A percentile compares a stretch with the other conserved stretches of the same genome.
phyloP scores from a whole-genome alignment of 805 yeast species.

The Zygosaccharomyces rouxii region DNA sequence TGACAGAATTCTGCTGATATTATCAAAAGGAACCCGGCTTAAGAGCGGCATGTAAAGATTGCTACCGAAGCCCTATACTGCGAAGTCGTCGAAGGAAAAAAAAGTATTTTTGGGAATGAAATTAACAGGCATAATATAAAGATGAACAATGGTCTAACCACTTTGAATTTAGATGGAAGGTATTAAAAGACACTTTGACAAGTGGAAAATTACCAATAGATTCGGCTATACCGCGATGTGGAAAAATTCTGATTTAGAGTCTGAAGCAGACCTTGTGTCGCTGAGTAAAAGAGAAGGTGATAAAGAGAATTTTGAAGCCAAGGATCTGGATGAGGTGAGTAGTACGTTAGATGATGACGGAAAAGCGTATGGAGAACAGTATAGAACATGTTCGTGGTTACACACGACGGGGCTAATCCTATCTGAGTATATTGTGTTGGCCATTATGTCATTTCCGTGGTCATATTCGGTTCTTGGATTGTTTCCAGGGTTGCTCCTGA shows the following conservation, averaged over 20 bases:
- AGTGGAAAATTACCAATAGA: neutral
- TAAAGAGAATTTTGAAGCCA: constrained; percentile 1
- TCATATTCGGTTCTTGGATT: constrained; percentile 56
- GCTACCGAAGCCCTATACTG: neutral
- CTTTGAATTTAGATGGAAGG: neutral
- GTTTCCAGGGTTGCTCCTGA: constrained; percentile 53
- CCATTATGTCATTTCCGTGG: constrained; percentile 66
- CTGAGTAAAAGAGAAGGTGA: neutral
- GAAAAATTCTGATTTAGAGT: constrained; percentile 1
- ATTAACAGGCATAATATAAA: neutral
- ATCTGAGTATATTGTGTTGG: constrained; percentile 57
- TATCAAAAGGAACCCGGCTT: neutral
- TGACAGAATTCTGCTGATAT: neutral
- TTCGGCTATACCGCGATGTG: neutral
- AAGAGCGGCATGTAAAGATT: neutral
- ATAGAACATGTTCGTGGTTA: constrained; percentile 52
- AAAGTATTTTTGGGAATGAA: neutral
- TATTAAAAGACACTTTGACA: neutral
- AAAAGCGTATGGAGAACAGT: constrained; percentile 39
- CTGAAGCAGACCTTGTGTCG: neutral
- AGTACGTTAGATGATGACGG: constrained; percentile 15
- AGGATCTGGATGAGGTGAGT: constrained; percentile 4
- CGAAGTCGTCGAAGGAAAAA: neutral
- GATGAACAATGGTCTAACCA: neutral
- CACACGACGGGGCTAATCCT: constrained; percentile 56